These are phyloP conservation scores for Phytopythium cucurbitacearum DNA, from an alignment of 352 stramenopile genomes.

Conservation along the genomic window DNA sequence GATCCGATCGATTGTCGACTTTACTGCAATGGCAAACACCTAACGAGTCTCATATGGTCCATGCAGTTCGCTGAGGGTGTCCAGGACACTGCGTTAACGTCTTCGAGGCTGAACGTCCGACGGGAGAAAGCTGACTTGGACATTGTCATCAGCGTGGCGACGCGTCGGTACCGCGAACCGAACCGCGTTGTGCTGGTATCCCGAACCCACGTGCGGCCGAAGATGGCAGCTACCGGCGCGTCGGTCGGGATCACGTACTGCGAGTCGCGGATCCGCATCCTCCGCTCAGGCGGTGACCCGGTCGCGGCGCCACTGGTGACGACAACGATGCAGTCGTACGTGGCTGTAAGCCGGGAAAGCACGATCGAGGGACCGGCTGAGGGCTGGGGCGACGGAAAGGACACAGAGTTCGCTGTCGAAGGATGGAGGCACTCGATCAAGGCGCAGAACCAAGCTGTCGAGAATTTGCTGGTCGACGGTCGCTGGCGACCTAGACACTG, in stretches of 20 bases:
- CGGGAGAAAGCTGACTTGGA: conserved; percentile 2
- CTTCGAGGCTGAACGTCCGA: conserved; percentile 1
- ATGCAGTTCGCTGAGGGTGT: not conserved
- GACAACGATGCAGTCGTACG: conserved; percentile 21
- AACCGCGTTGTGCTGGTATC: conserved; percentile 13
- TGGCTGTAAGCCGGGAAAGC: conserved; percentile 13
- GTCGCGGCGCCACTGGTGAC: conserved; percentile 11
- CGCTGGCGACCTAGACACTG: no score
- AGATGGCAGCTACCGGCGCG: not conserved
- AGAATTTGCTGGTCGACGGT: conserved; percentile 37
- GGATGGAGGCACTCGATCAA: conserved; percentile 18
- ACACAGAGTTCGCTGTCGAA: conserved; percentile 14
- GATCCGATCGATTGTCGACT: not conserved
- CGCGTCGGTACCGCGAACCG: conserved; percentile 8
- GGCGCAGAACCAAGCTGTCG: conserved; percentile 36
- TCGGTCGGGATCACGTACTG: conserved; percentile 2
- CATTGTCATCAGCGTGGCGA: conserved; percentile 2
- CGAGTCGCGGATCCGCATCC: conserved; percentile 9
- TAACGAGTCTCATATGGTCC: no score
- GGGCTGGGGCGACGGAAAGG: conserved; percentile 13
- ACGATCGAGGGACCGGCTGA: not conserved
- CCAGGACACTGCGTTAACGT: not conserved
- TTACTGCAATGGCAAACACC: not conserved
- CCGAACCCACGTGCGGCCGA: conserved; percentile 7
- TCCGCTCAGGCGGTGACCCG: conserved; percentile 6